Conservation (phyloP, 2,329 filamentous ascomycete species). For the Amauroascus niger region DNA sequence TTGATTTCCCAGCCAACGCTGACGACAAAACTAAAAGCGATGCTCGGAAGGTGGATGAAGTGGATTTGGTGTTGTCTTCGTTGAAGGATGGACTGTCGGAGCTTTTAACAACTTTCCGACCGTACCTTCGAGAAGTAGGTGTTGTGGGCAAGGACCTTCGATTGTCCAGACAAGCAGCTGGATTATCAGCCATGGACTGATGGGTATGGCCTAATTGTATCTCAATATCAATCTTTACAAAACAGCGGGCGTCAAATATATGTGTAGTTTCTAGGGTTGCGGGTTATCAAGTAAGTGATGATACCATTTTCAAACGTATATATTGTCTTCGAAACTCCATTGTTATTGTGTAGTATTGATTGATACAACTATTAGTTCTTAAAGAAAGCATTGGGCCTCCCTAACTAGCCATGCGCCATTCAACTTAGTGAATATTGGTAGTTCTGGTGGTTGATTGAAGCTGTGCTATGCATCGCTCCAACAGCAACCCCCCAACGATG, state of each 20-base stretch:
- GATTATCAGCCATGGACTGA: conserved; percentile 3
- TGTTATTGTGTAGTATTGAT: neutral
- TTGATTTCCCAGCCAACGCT: conserved; percentile 42
- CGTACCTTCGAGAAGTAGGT: conserved; percentile 61
- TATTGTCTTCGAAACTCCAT: neutral
- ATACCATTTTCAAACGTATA: conserved; percentile 8
- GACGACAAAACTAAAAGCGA: conserved; percentile 24
- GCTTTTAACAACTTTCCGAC: conserved; percentile 61
- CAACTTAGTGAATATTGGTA: too few species aligned
- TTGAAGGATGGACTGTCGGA: conserved; percentile 56
- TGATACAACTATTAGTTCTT: neutral
- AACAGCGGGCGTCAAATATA: conserved; percentile 1
- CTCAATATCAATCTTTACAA: neutral
- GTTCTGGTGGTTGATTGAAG: too few species aligned
- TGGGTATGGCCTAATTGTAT: neutral
- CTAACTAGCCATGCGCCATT: neutral
- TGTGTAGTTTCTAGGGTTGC: neutral
- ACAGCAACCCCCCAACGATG: too few species aligned
- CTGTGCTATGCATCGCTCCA: too few species aligned
- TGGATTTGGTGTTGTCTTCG: conserved; percentile 58
- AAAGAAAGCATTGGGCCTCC: neutral
- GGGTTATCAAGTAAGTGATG: conserved; percentile 1
- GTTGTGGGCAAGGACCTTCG: conserved; percentile 62
- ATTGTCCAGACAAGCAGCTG: conserved; percentile 56
- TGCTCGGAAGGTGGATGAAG: conserved; percentile 46